Conservation (phyloP, 2,329 filamentous ascomycete genomes). For the Phaeoacremonium minimum region DNA sequence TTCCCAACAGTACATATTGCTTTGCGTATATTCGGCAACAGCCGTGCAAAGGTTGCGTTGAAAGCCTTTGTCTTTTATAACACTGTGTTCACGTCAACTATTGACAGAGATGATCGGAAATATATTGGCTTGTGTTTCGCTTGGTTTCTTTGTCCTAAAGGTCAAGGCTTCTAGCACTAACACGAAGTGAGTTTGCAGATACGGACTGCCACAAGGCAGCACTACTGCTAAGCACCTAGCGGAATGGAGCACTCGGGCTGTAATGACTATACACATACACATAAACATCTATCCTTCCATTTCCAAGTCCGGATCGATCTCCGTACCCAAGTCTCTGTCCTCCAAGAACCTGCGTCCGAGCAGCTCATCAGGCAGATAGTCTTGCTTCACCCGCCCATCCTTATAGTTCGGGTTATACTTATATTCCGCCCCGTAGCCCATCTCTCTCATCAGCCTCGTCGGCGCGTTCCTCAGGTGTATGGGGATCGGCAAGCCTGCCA, state of each 20-base stretch:
- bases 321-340: conserved; percentile 71
- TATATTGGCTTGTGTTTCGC: too few relatives aligned
- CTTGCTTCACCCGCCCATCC: conserved; percentile 77
- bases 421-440: conserved; percentile 87
- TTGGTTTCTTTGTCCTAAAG: too few relatives aligned
- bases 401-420: conserved; percentile 94
- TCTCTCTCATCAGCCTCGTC: conserved; percentile 85
- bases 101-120: too few relatives aligned
- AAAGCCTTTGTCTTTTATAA: too few relatives aligned
- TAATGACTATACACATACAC: conserved; percentile 8
- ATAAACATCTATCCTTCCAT: conserved; percentile 23
- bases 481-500: conserved; percentile 78
- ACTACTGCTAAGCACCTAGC: conserved; percentile 1
- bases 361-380: conserved; percentile 81
- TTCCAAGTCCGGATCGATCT: conserved; percentile 66
- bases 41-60: too few relatives aligned
- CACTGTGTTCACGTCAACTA: too few relatives aligned
- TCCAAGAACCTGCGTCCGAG: conserved; percentile 72
- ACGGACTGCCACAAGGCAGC: too few relatives aligned
- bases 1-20: too few relatives aligned
- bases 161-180: too few relatives aligned
- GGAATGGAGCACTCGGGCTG: background rate
- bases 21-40: too few relatives aligned
- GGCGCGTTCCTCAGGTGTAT: conserved; percentile 89
- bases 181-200: too few relatives aligned